These are phyloP conservation scores for Sclerotinia spermophila DNA, from an alignment of 2,329 filamentous ascomycete genomes.

Conservation along the genomic window DNA sequence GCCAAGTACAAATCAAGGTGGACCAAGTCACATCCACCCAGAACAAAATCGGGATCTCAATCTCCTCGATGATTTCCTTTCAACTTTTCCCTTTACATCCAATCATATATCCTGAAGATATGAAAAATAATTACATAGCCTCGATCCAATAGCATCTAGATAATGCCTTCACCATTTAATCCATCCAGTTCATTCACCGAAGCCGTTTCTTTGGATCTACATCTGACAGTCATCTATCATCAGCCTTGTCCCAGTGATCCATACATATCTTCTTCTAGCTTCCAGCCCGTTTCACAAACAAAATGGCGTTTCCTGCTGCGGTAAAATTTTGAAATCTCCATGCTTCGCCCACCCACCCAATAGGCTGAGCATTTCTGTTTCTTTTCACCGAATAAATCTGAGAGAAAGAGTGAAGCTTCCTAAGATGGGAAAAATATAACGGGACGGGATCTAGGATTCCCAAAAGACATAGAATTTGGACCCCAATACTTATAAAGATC, in stretches of 20 bases:
- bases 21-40: background rate
- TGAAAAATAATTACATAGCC: conserved; percentile 11
- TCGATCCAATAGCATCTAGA: background rate
- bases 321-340: background rate
- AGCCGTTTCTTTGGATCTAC: background rate
- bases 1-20: conserved; percentile 1
- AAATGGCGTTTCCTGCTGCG: conserved; percentile 16
- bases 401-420: background rate
- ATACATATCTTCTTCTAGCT: background rate
- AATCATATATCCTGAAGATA: background rate
- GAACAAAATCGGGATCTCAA: background rate
- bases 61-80: background rate
- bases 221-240: conserved; percentile 6
- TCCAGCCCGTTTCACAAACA: conserved; percentile 4
- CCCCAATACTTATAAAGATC: background rate
- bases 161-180: background rate
- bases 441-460: background rate
- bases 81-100: background rate
- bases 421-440: background rate
- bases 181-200: background rate
- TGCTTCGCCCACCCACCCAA: conserved; percentile 3
- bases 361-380: conserved; percentile 10
- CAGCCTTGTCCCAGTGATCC: background rate
- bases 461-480: background rate
- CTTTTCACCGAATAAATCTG: conserved; percentile 1